A percentile compares a stretch with the other conserved stretches of the same genome.
Conservation (phyloP, 2,329 filamentous ascomycete species). For the Botryotinia calthae region DNA sequence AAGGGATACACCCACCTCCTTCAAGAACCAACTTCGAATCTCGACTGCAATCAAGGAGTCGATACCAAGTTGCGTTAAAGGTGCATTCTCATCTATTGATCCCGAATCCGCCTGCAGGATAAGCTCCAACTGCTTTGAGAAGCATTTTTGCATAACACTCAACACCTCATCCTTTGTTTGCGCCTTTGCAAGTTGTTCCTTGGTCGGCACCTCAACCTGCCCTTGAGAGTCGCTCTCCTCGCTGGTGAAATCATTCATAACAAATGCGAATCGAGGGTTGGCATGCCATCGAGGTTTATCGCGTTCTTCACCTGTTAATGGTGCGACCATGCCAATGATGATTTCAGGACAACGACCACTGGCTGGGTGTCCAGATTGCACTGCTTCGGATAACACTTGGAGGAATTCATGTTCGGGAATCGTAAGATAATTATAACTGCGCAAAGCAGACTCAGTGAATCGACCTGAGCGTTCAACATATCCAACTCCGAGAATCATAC, state of each 20-base stretch:
- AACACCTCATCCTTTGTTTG: conserved; percentile 12
- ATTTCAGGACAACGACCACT: conserved; percentile 2
- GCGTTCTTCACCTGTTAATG: not conserved
- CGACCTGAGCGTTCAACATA: conserved; percentile 32
- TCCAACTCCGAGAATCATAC: conserved; percentile 47
- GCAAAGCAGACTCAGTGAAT: not conserved
- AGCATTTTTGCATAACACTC: not conserved
- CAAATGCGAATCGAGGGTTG: conserved; percentile 7
- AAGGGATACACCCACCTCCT: conserved; percentile 44
- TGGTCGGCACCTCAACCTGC: conserved; percentile 10
- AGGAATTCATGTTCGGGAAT: conserved; percentile 43
- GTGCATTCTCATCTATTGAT: not conserved
- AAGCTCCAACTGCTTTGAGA: conserved; percentile 1
- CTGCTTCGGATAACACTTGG: conserved; percentile 44
- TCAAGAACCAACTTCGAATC: conserved; percentile 49
- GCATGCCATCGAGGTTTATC: conserved; percentile 10
- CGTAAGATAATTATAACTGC: conserved; percentile 5
- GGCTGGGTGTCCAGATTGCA: conserved; percentile 37
- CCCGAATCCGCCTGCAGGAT: conserved; percentile 2
- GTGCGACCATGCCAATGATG: conserved; percentile 14
- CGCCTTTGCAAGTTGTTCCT: conserved; percentile 11
- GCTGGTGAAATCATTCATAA: not conserved
- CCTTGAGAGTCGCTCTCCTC: not conserved
- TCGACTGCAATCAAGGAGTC: conserved; percentile 53
- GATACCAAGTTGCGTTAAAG: conserved; percentile 37